Conservation (phyloP, 805 yeast species). For the Candida pseudofarinosa region DNA sequence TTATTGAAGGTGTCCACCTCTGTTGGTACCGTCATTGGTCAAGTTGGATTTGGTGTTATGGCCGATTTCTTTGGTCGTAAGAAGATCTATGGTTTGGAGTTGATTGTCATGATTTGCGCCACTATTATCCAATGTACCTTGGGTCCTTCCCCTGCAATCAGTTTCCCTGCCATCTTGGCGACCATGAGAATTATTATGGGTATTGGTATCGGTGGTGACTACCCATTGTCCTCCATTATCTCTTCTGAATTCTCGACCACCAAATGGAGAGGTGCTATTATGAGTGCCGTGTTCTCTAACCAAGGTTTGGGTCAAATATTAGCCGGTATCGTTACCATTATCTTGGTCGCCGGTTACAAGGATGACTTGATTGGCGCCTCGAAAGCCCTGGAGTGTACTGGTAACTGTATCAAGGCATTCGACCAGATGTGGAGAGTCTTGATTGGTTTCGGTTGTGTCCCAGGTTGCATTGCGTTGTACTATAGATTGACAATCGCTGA, state of each 20-base stretch:
- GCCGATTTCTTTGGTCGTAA: constrained; percentile 87
- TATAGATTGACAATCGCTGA: constrained; percentile 93
- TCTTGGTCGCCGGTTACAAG: constrained; percentile 76
- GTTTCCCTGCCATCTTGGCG: constrained; percentile 67
- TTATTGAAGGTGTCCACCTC: constrained; percentile 84
- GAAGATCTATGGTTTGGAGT: constrained; percentile 80
- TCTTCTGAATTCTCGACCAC: constrained; percentile 91
- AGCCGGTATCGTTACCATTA: constrained; percentile 79
- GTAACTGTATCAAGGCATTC: constrained; percentile 67
- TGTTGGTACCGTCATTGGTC: constrained; percentile 92
- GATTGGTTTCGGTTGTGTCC: constrained; percentile 86
- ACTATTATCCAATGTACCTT: constrained; percentile 72
- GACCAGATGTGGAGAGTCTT: constrained; percentile 95
- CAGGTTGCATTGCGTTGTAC: constrained; percentile 80
- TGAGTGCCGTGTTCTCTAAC: constrained; percentile 94
- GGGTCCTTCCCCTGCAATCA: constrained; percentile 69
- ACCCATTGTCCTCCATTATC: constrained; percentile 89
- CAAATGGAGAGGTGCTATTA: constrained; percentile 96
- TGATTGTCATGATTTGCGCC: constrained; percentile 78
- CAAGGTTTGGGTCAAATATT: constrained; percentile 95
- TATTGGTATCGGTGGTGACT: constrained; percentile 97
- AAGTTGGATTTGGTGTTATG: constrained; percentile 74
- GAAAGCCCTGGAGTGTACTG: constrained; percentile 57
- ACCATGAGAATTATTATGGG: constrained; percentile 87
- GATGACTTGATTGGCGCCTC: constrained; percentile 50